A percentile compares a stretch with the other conserved stretches of the same genome.
Conservation (phyloP, 2,329 filamentous ascomycete species). For the Plenodomus lindquistii region DNA sequence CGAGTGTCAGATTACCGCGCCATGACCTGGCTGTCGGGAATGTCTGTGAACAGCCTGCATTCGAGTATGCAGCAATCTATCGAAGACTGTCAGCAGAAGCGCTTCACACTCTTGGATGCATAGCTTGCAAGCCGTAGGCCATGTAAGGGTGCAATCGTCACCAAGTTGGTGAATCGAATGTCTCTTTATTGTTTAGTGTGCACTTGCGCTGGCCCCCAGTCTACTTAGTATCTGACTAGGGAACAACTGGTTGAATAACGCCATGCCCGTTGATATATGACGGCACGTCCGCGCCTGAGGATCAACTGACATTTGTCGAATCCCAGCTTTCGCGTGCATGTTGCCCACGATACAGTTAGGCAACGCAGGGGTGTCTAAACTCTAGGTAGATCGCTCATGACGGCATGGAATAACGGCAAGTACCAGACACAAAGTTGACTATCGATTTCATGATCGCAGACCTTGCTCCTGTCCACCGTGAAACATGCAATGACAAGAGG, state of each 20-base stretch:
- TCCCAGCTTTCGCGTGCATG: neutral
- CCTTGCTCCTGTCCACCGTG: neutral
- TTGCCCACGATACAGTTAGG: neutral
- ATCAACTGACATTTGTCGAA: neutral
- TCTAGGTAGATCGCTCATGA: neutral
- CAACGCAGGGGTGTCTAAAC: neutral
- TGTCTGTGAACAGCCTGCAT: constrained; percentile 7
- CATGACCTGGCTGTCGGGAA: constrained; percentile 21
- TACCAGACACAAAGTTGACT: neutral
- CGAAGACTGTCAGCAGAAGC: constrained; percentile 18
- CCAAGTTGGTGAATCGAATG: neutral
- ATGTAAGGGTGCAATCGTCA: neutral
- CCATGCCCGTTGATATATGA: neutral
- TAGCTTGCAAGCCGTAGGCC: neutral
- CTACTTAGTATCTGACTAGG: neutral
- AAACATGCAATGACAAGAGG: neutral
- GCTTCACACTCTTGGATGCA: constrained; percentile 2
- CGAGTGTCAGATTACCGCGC: constrained; percentile 6
- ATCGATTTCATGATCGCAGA: neutral
- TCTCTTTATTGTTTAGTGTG: neutral
- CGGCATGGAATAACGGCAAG: neutral
- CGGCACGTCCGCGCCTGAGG: neutral
- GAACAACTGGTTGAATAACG: neutral
- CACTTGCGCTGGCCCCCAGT: neutral
- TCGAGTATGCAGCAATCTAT: constrained; percentile 14